phyloP scores from a whole-genome alignment of 23 red algal genomes.

The Pyropia yezoensis region DNA sequence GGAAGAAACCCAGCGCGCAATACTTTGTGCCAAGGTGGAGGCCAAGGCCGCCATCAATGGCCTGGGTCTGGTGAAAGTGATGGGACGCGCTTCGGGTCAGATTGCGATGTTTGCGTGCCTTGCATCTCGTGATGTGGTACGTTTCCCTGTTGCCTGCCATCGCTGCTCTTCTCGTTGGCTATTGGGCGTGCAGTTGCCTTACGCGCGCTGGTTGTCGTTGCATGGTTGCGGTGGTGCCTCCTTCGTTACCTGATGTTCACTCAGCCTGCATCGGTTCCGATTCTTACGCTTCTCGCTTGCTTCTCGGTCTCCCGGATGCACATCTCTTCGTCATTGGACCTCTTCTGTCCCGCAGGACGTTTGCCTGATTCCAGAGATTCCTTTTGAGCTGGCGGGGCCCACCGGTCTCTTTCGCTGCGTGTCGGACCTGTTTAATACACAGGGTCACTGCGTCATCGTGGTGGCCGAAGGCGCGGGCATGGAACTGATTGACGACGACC shows the following conservation, averaged over 20 bases:
- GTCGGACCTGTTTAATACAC: constrained; percentile 37
- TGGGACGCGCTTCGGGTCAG: constrained; percentile 87
- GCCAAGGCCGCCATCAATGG: constrained; percentile 85
- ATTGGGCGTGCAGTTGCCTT: background rate
- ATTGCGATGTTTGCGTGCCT: constrained; percentile 93
- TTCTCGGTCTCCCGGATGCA: no score
- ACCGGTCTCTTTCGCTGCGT: constrained; percentile 81
- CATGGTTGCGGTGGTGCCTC: background rate
- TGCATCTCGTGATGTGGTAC: constrained; percentile 66
- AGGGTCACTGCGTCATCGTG: constrained; percentile 87
- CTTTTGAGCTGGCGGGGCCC: constrained; percentile 81
- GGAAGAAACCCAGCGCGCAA: constrained; percentile 82
- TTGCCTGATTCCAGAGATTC: constrained; percentile 92
- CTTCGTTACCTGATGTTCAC: no score
- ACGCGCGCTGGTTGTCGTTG: background rate
- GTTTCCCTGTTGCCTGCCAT: background rate
- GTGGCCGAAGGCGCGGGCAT: constrained; percentile 89
- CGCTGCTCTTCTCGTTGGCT: background rate
- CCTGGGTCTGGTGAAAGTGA: constrained; percentile 89
- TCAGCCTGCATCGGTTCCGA: no score
- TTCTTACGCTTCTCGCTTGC: no score
- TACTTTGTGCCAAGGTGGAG: constrained; percentile 90
- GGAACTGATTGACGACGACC: constrained; percentile 42
- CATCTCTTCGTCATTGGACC: no score
- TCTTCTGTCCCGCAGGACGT: constrained; percentile 20